Evolutionary conservation across 2,329 filamentous ascomycete genomes (phyloP).

Genomic region (Sclerotinia spermophila): DNA sequence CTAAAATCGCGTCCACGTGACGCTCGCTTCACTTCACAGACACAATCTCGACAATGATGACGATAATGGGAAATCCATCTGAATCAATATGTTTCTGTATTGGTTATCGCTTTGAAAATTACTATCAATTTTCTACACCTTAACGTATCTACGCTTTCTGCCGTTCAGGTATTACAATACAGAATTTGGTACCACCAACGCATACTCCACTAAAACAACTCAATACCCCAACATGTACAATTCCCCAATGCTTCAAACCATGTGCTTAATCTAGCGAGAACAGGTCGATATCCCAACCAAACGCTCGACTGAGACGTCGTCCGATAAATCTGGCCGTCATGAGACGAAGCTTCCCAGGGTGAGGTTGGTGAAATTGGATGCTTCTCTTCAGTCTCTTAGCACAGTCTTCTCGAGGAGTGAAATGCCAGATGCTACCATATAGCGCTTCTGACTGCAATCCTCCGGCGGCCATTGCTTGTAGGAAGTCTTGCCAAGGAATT

Average conservation of each 20-base stretch:
- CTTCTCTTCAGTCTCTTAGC: not conserved
- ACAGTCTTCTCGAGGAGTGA: not conserved
- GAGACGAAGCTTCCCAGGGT: not conserved
- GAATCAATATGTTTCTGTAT: not conserved
- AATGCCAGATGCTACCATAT: not conserved
- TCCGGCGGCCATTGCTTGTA: not conserved
- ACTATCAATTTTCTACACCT: not conserved
- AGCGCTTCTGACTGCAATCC: not conserved
- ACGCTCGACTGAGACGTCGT: not conserved
- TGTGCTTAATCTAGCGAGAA: not conserved
- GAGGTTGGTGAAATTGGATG: conserved; percentile 3
- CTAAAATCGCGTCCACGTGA: not conserved
- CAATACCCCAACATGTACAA: not conserved
- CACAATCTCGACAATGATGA: not conserved
- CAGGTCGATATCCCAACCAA: not conserved
- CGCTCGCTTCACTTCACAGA: not conserved
- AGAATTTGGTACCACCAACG: not conserved
- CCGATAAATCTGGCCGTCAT: not conserved
- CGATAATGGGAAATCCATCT: not conserved
- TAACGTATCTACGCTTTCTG: not conserved
- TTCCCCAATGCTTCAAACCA: accelerated
- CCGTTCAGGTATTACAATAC: not conserved
- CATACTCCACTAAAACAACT: not conserved
- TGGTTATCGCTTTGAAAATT: not conserved
- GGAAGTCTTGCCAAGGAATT: not conserved